Conservation (phyloP, 345 rosid species). For the Pelargonium nanum region DNA sequence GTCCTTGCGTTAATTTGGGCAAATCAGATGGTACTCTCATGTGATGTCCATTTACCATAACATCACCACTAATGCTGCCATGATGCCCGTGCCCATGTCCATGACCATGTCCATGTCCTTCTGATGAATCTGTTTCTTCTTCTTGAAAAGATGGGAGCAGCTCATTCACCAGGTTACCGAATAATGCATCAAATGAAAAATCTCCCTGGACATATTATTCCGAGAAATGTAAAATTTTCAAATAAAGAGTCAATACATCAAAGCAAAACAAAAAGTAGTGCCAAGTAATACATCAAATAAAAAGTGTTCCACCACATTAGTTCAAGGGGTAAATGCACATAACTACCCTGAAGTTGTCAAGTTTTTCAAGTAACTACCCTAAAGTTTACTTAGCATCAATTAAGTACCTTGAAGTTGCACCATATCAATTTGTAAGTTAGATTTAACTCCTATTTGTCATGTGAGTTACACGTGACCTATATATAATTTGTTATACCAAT, state of each 20-base stretch:
- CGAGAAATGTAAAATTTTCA: conserved; percentile 3
- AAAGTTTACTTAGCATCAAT: too few relatives aligned
- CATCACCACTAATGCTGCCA: conserved; percentile 52
- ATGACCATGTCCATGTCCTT: conserved; percentile 21
- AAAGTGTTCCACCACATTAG: too few relatives aligned
- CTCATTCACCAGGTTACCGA: conserved; percentile 80
- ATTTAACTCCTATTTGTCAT: too few relatives aligned
- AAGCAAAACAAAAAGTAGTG: not conserved
- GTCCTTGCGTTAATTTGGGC: conserved; percentile 36
- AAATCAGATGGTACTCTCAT: conserved; percentile 49
- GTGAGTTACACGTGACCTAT: too few relatives aligned
- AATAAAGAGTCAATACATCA: not conserved
- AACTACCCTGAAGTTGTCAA: too few relatives aligned
- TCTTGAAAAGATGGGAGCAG: conserved; percentile 75
- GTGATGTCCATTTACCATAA: conserved; percentile 52
- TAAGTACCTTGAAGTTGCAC: too few relatives aligned
- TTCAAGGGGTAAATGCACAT: too few relatives aligned
- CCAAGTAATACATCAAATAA: too few relatives aligned
- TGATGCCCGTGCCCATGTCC: conserved; percentile 25
- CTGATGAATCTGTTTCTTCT: conserved; percentile 62
- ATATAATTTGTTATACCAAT: too few relatives aligned
- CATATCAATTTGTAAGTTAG: too few relatives aligned
- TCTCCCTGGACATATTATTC: conserved; percentile 52
- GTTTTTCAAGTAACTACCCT: too few relatives aligned
- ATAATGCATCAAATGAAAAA: conserved; percentile 89